Conservation (phyloP, 352 stramenopile species). For the Globisporangium polare region DNA sequence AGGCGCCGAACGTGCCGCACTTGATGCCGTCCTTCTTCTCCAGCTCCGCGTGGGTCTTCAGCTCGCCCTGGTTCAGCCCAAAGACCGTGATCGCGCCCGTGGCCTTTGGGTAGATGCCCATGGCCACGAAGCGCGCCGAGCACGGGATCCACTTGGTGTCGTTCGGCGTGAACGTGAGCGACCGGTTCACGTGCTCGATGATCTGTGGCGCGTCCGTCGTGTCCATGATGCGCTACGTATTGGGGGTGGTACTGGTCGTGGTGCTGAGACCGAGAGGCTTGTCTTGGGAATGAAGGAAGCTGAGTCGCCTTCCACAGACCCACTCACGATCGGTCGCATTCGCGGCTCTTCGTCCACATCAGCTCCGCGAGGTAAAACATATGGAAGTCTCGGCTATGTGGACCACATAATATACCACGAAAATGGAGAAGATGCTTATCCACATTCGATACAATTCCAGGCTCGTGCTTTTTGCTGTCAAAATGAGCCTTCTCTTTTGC, state of each 20-base stretch:
- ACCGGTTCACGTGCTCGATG: constrained; percentile 95
- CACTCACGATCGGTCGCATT: not conserved
- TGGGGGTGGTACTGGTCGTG: not conserved
- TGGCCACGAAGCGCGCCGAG: constrained; percentile 90
- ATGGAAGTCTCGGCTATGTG: not conserved
- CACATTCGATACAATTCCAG: no score
- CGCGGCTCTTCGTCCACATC: not conserved
- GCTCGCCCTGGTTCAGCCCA: constrained; percentile 87
- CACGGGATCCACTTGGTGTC: constrained; percentile 95
- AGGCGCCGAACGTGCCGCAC: constrained; percentile 94
- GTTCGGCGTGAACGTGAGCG: constrained; percentile 92
- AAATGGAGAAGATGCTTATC: no score
- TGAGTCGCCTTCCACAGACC: not conserved
- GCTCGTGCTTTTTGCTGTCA: no score
- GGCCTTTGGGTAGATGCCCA: constrained; percentile 92
- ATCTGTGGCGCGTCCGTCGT: constrained; percentile 95
- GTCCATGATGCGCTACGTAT: constrained; percentile 71
- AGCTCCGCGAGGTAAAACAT: not conserved
- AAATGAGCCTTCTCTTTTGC: no score
- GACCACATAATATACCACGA: no score
- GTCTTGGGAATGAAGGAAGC: not conserved
- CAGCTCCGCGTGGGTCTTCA: constrained; percentile 58
- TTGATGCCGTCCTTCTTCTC: constrained; percentile 93
- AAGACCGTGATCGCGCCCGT: constrained; percentile 92
- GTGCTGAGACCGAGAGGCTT: no score